phyloP scores from a whole-genome alignment of 352 stramenopile species.

The Nothophytophthora sp. region DNA sequence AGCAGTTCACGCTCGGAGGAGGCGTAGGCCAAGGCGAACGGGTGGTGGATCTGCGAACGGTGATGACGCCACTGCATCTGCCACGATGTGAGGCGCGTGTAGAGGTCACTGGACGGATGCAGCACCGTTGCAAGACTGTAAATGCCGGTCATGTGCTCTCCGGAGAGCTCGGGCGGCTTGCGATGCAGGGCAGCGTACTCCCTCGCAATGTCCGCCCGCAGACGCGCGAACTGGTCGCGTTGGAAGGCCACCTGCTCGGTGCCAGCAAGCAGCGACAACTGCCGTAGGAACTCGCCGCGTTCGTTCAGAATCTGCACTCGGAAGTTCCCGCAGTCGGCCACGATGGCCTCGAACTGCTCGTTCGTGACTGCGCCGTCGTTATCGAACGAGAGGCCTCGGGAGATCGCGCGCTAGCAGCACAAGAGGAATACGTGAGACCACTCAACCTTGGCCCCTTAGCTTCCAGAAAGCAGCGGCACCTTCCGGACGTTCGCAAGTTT shows the following conservation, averaged over 20 bases:
- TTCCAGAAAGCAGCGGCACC: constrained; percentile 19
- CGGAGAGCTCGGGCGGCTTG: constrained; percentile 22
- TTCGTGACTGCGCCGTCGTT: constrained; percentile 38
- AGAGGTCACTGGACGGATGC: constrained; percentile 42
- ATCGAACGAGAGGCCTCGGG: constrained; percentile 32
- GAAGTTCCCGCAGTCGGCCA: constrained; percentile 69
- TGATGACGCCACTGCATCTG: constrained; percentile 31
- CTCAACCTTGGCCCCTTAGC: too few relatives aligned
- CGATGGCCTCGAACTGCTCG: constrained; percentile 71
- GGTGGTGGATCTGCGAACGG: constrained; percentile 47
- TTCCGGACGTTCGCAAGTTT: constrained; percentile 65
- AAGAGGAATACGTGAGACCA: not conserved
- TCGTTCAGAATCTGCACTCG: constrained; percentile 74
- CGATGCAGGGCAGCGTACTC: constrained; percentile 29
- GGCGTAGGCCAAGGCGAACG: constrained; percentile 33
- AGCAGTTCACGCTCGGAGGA: constrained; percentile 38
- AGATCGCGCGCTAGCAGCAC: constrained; percentile 34
- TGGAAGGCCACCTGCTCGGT: constrained; percentile 44
- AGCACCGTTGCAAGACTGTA: constrained; percentile 40
- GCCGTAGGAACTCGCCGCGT: constrained; percentile 44
- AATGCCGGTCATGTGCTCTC: constrained; percentile 24
- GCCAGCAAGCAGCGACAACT: constrained; percentile 51
- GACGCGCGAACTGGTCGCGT: constrained; percentile 26
- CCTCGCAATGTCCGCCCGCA: constrained; percentile 28
- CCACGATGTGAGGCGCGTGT: constrained; percentile 30